These are phyloP conservation scores for Trichoderma sp. DNA, from an alignment of 2,329 filamentous ascomycete species.

Conservation along the genomic window DNA sequence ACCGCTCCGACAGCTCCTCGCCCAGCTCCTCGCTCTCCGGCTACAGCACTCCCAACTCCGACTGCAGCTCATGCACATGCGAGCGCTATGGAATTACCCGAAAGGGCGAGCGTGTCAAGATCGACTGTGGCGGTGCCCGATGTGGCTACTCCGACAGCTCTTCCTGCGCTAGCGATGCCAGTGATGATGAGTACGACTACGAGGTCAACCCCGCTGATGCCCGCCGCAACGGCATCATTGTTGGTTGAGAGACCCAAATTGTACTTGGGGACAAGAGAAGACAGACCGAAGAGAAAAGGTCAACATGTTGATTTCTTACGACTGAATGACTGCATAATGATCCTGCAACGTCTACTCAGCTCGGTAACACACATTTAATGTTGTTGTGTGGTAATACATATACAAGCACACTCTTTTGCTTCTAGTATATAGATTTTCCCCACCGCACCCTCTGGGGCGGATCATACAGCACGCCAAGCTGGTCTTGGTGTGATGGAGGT, in stretches of 20 bases:
- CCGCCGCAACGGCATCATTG: constrained; percentile 67
- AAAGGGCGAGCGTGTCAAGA: constrained; percentile 88
- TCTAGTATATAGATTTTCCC: constrained; percentile 33
- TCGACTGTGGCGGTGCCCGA: constrained; percentile 88
- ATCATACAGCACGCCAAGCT: constrained; percentile 46
- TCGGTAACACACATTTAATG: constrained; percentile 36
- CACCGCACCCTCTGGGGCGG: constrained; percentile 38
- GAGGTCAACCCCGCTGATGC: constrained; percentile 53
- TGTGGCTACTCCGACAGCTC: constrained; percentile 75
- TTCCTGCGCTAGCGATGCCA: constrained; percentile 65
- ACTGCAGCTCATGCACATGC: constrained; percentile 82
- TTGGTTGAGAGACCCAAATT: constrained; percentile 44
- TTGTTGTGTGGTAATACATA: constrained; percentile 34
- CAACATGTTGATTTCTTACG: constrained; percentile 44
- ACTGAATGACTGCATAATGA: constrained; percentile 34
- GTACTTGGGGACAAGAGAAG: constrained; percentile 18
- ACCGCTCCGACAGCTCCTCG: constrained; percentile 73
- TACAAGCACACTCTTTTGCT: constrained; percentile 35
- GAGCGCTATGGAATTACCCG: constrained; percentile 97
- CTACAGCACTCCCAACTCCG: constrained; percentile 78
- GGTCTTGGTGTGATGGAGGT: constrained; percentile 45
- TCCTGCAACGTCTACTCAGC: constrained; percentile 37
- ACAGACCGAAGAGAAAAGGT: constrained; percentile 37
- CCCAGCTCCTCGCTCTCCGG: constrained; percentile 74
- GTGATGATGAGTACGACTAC: constrained; percentile 59